Base-by-base conservation (phyloP, 75 land plant species). In the Pinus albicaulis region DNA sequence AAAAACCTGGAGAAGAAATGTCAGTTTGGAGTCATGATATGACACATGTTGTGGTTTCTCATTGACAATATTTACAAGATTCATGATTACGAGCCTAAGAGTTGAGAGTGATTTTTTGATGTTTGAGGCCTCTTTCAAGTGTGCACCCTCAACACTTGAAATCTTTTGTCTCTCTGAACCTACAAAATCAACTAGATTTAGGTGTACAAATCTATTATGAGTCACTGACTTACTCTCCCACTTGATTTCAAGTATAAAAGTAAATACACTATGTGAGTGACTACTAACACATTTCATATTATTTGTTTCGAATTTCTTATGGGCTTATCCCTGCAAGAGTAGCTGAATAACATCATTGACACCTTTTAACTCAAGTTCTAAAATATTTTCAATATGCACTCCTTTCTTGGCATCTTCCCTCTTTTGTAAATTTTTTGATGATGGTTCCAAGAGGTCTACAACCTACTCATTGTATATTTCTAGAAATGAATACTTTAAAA, bases 121-220 rank as follows among this genome's bases (percentile, higher is more conserved):
- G 71, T 97, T 97, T 19, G 98, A 90, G 25, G 98, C 99, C 86
- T 97, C 99, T 76, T 92, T 97, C 7, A 97, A 86, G 19, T 98
- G 88, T 22, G 92, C 98, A 44, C 99, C 99, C 77, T 97, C 99
- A 74, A 98, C 98, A 56, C 99, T 98, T 17, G 98, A 97, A 76
- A 86, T 90, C 78, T 94, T 97, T 68, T 97, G 98, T 87, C 99
- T 97, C 80, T 97, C 99, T 70, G 99, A 97, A 10, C 99, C 99
- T 19, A 98, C 99, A 19, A 97, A 76, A 73, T 97, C 99, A 48
- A 97, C 98, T 56, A 97, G 87, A 88, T 97, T 87, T 17, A 97
- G 83, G 25, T 93, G 83, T 72, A 95, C 92, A 81, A 89, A 97
- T 19, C 99, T 89, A 48, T 86, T 85, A 77, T 92, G 97, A 24